phyloP scores from a whole-genome alignment of 768 basidiomycete genomes.

The Mrakia frigida region DNA sequence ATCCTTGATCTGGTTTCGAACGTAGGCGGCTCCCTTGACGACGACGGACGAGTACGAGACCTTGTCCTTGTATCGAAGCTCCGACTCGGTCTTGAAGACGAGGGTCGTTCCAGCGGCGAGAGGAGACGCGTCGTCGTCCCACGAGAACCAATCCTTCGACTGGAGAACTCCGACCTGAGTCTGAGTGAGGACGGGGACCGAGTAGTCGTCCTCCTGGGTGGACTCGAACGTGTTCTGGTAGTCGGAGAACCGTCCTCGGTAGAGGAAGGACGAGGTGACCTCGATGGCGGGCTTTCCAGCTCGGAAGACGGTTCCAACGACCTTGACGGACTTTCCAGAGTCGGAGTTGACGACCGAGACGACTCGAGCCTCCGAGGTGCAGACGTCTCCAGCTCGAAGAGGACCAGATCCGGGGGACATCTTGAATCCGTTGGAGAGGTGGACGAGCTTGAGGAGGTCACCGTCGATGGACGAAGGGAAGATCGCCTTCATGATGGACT shows the following conservation, averaged over 20 bases:
- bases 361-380: slow-evolving; percentile 82
- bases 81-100: slow-evolving; percentile 81
- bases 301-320: slow-evolving; percentile 59
- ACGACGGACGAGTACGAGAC: slow-evolving; percentile 70
- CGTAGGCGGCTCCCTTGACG: slow-evolving; percentile 78
- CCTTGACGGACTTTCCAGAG: slow-evolving; percentile 84
- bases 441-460: slow-evolving; percentile 90
- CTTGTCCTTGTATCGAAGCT: slow-evolving; percentile 87
- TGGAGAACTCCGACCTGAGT: slow-evolving; percentile 82
- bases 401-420: slow-evolving; percentile 71
- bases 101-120: slow-evolving; percentile 74
- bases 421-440: slow-evolving; percentile 94
- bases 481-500: slow-evolving; percentile 99
- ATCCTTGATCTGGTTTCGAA: slow-evolving; percentile 80
- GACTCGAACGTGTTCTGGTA: slow-evolving; percentile 95
- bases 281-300: slow-evolving; percentile 78
- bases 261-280: slow-evolving; percentile 91
- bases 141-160: slow-evolving; percentile 97
- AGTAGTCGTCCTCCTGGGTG: slow-evolving; percentile 80
- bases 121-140: slow-evolving; percentile 76
- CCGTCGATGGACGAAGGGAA: slow-evolving; percentile 90
- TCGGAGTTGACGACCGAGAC: slow-evolving; percentile 83
- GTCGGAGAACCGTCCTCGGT: slow-evolving; percentile 89
- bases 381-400: slow-evolving; percentile 78
- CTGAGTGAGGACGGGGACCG: slow-evolving; percentile 66